Evolutionary conservation across 495 filamentous ascomycete genomes (phyloP), one percentile per base, ranked within the genome.

Genomic region (Podospora pseudoanserina): DNA sequence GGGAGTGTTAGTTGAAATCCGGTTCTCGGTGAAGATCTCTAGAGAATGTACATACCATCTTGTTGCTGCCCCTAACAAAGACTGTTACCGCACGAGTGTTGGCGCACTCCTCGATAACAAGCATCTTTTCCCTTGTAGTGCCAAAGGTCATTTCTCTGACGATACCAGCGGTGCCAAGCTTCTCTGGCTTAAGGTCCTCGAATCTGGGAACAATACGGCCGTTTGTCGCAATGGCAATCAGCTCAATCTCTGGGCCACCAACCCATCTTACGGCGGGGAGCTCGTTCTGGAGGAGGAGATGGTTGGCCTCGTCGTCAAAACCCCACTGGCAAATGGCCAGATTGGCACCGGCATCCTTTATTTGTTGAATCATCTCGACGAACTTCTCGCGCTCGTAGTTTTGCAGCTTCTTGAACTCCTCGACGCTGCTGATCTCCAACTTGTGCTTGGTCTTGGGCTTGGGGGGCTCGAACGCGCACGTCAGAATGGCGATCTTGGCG

Each of bases 361-460:
- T 94, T 79, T 97, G 90, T 76, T 96, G 84, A 72, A 99, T 96
- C 95, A 99, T 99, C 82, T 98, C 95, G 65, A 91, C 86, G 76
- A 99, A 99, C 79, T 97, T 99, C 77, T 91, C 88, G 68, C 87
- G 89, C 80, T 99, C 95, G 79, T 99, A 99, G 58, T 85, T 91
- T 74, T 99, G 95, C 67, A 99, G 81, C 76, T 92, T 93, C 84
- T 95, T 97, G 84, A 96, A 99, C 79, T 99, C 95, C 68, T 97
- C 94, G 11, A 99, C 94, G 60, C 88, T 91, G 66, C 93, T 96
- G 77, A 99, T 99, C 73, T 99, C 96, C 34, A 99, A 86, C 86
- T 97, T 97, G 82, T 99, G 95, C 87, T 99, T 99, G 28, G 95
- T 99, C 88, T 99, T 99, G 60, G 95, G 95, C 86, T 99, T 99